These are phyloP conservation scores for Aureobasidium sp. DNA, from an alignment of 2,329 filamentous ascomycete genomes.

Conservation along the genomic window DNA sequence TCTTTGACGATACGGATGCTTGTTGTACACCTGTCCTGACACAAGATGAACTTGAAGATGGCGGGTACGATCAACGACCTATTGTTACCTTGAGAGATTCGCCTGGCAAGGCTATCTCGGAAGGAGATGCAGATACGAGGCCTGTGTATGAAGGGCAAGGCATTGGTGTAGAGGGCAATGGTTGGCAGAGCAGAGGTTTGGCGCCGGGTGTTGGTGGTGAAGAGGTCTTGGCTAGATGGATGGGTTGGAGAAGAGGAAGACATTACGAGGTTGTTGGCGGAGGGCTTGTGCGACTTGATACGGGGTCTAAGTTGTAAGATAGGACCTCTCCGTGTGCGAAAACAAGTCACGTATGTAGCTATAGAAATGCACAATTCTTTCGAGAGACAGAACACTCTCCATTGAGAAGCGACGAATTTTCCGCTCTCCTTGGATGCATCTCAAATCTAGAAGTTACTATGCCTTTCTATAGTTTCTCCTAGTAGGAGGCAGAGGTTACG, in stretches of 20 bases:
- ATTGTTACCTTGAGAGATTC: slow-evolving; percentile 60
- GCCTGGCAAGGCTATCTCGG: slow-evolving; percentile 56
- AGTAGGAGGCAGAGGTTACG: no score
- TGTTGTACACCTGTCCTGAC: slow-evolving; percentile 84
- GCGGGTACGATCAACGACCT: slow-evolving; percentile 60
- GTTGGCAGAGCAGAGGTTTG: slow-evolving; percentile 56
- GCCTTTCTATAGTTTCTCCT: no score
- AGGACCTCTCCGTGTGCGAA: no score
- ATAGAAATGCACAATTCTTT: no score
- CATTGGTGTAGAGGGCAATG: slow-evolving; percentile 53
- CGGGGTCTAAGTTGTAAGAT: background rate
- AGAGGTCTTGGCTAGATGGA: slow-evolving; percentile 60
- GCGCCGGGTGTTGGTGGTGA: slow-evolving; percentile 64
- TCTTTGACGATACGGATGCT: slow-evolving; percentile 88
- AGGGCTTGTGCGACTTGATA: slow-evolving; percentile 40
- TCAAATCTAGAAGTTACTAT: no score
- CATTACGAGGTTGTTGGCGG: slow-evolving; percentile 61
- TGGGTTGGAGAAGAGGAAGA: slow-evolving; percentile 64
- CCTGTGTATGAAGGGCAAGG: slow-evolving; percentile 51
- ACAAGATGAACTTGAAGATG: slow-evolving; percentile 60
- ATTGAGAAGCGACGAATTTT: no score
- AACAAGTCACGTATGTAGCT: no score
- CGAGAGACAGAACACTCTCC: no score
- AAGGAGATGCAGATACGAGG: slow-evolving; percentile 33
- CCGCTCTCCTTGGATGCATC: no score